Base-by-base conservation (phyloP, 2,329 filamentous ascomycete genomes). In the Geosmithia flava region DNA sequence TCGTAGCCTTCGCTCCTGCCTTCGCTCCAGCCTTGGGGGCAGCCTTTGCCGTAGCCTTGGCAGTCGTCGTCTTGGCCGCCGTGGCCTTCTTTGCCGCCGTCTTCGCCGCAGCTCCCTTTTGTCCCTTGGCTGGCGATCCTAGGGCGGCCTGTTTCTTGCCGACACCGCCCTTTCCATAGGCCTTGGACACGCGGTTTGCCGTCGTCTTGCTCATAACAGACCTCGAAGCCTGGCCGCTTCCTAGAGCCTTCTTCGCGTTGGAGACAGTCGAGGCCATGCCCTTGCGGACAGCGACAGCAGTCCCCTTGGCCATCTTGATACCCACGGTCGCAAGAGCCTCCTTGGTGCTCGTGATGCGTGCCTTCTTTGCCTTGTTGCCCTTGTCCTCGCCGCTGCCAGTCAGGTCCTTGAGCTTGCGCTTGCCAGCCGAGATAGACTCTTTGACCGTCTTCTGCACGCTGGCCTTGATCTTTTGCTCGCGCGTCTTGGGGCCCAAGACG, bases 401-500 rank as follows among this genome's bases (percentile, higher is more conserved):
- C 7, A 75, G 57, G 45, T 78, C 75, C 58, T 74, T 71, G 2
- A 78, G 58, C 64, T 80, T 81, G 51, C 76, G 67, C 64, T 81
- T 81, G 45, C 71, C 68, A 4, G 68, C 66, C 56, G 71, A 76
- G 47, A 68, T 60, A 2, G 61, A 62, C 20, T 59, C 62, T 55
- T 68, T 69, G 45, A 66, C 49, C n/a, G 47, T 45, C 8, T 46
- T 39, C 43, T 48, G 48, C 6, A 47, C 20, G 20, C 48, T 46
- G 7, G 42, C 33, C 57, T 75, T 76, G 40, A 68, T 60, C 59
- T 76, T 79, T 48, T 71, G 67, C 53, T 77, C 76, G 54, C 77
- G 75, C 20, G 75, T 72, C 58, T 77, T 78, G 7, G 80, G 80
- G 0, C 80, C 80, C 37, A 83, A 66, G 19, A 83, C 72, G 42